Percentiles rank a stretch among this genome's conserved stretches.
Evolutionary conservation across 2,329 filamentous ascomycete genomes (phyloP).

Genomic region (Microascus cirrosus): DNA sequence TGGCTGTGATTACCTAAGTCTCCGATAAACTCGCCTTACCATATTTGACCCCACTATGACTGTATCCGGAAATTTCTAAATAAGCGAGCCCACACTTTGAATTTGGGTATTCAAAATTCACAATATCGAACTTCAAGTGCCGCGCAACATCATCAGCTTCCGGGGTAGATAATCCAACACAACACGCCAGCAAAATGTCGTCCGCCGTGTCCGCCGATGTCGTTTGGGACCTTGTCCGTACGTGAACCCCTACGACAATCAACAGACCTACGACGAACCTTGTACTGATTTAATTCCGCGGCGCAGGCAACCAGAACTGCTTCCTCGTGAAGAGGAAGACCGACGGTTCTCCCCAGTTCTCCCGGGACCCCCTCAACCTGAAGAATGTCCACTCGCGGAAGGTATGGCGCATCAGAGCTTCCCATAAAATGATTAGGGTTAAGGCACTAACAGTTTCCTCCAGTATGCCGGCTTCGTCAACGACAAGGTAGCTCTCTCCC

Average conservation of each 20-base stretch:
- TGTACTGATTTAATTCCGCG: neutral
- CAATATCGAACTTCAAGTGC: neutral
- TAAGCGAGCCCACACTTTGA: slow-evolving; percentile 32
- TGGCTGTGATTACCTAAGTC: neutral
- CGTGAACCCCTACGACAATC: slow-evolving; percentile 32
- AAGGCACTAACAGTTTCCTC: slow-evolving; percentile 20
- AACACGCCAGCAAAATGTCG: slow-evolving; percentile 37
- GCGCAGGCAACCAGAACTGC: slow-evolving; percentile 71
- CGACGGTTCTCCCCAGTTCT: slow-evolving; percentile 77
- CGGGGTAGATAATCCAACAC: slow-evolving; percentile 2
- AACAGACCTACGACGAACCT: neutral
- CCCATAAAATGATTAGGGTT: neutral
- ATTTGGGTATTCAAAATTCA: slow-evolving; percentile 7
- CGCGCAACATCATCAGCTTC: neutral
- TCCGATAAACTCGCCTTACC: neutral
- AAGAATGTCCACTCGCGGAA: slow-evolving; percentile 86
- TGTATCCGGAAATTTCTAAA: slow-evolving; percentile 2
- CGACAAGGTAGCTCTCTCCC: slow-evolving; percentile 58
- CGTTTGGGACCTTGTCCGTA: slow-evolving; percentile 92
- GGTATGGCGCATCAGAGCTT: slow-evolving; percentile 35
- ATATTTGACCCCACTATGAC: neutral
- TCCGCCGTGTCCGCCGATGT: slow-evolving; percentile 80
- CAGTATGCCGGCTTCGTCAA: slow-evolving; percentile 90
- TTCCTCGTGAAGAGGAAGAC: slow-evolving; percentile 84
- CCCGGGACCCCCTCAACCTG: slow-evolving; percentile 88